Base-by-base conservation (phyloP, 306 rosid genomes). In the Spatholobus suberectus region DNA sequence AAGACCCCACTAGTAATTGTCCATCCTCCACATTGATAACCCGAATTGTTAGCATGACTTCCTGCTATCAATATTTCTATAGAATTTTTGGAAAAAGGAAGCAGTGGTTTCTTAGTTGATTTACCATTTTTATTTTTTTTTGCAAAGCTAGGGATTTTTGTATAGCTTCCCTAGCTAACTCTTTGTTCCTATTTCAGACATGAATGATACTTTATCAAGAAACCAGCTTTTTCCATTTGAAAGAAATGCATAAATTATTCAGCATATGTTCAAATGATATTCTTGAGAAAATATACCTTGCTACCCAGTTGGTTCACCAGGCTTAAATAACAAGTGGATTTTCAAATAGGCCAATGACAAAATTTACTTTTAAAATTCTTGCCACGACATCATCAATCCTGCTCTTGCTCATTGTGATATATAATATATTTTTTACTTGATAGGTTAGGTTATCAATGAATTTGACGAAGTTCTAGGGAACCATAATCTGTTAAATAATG, bases 81-180 rank as follows among this genome's bases (percentile, higher is more conserved):
- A 13, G 91, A 79, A 83, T 92, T 94, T 80, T 94, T 92, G 70
- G 98, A 93, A 58, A 94, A 91, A 26, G 98, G 97, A 77, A 94
- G 94, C 80, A 91, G 37, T n/a, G 97, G 93, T 71, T 83, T 63
- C n/a, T 68, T 4, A 18, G 85, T 72, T 73, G 82, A 75, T 35
- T 89, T 89, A 32, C 97, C 98, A 15, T 94, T 94, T 90, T 92
- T 55, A 94, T n/a, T n/a, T n/a, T n/a, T n/a, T n/a, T n/a, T n/a
- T n/a, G 82, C 14, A 94, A 81, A 71, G 92, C 98, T 5, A 76
- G 61, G 21, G 81, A 91, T 87, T 92, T 94, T 74, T 97, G 75
- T 26, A 91, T 94, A 46, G 98, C 98, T 79, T 94, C 98, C 76
- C 93, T 88, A 3, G 98, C 97, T 78, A 94, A 66, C 86, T 92